phyloP scores from a whole-genome alignment of 352 stramenopile species.

The Phytophthora foliorum region DNA sequence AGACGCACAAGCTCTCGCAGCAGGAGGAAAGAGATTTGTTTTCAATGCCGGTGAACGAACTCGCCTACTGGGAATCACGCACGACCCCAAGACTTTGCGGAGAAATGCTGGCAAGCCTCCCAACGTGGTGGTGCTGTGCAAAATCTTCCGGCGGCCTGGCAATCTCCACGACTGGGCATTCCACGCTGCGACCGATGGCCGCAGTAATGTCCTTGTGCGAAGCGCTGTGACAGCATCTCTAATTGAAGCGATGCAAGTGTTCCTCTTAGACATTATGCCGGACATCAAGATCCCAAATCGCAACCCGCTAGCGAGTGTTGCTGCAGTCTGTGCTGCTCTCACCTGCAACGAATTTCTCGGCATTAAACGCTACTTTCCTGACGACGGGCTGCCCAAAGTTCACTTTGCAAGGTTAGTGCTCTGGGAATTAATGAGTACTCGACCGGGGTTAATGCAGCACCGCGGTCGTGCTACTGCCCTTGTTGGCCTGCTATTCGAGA shows the following conservation, averaged over 20 bases:
- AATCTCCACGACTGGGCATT: slow-evolving; percentile 43
- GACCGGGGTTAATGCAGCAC: slow-evolving; percentile 51
- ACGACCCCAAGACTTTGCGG: slow-evolving; percentile 36
- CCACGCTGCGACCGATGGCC: slow-evolving; percentile 44
- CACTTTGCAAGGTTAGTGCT: slow-evolving; percentile 67
- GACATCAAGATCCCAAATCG: slow-evolving; percentile 78
- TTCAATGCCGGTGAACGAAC: slow-evolving; percentile 32
- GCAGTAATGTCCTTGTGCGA: slow-evolving; percentile 39
- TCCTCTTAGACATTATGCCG: slow-evolving; percentile 72
- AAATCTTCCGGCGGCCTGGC: slow-evolving; percentile 54
- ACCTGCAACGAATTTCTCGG: slow-evolving; percentile 66
- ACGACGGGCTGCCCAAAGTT: slow-evolving; percentile 48
- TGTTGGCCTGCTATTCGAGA: slow-evolving; percentile 64
- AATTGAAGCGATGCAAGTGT: slow-evolving; percentile 62
- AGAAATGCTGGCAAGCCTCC: slow-evolving; percentile 22
- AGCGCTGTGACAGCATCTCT: slow-evolving; percentile 60
- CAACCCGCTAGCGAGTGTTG: slow-evolving; percentile 65
- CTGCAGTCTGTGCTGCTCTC: slow-evolving; percentile 68
- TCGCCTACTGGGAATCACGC: slow-evolving; percentile 34
- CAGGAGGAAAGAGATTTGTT: slow-evolving; percentile 33
- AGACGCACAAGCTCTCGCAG: slow-evolving; percentile 36
- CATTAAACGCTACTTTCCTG: slow-evolving; percentile 62
- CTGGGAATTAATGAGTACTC: slow-evolving; percentile 52
- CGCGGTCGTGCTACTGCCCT: slow-evolving; percentile 44
- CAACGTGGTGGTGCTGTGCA: slow-evolving; percentile 62